Evolutionary conservation across 2,329 filamentous ascomycete species (phyloP), one percentile per base, ranked within the genome.

Genomic region (Curvularia sp.): DNA sequence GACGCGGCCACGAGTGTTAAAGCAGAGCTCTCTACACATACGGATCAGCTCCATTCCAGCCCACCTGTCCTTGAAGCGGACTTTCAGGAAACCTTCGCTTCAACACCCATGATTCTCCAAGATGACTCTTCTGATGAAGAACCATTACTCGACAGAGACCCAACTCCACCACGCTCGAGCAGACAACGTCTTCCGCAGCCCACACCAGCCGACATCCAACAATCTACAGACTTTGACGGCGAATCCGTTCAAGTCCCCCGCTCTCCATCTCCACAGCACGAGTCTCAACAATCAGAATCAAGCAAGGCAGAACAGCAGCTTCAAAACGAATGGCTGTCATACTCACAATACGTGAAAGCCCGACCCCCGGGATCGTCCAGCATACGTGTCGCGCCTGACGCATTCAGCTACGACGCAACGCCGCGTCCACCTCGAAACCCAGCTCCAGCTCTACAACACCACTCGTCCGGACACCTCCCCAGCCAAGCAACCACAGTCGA

Each of bases 401-500:
- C 55, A 28, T 72, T 63, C 39, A 74, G 70, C 54, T 75, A 74
- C 60, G 60, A 68, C 41, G 62, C 61, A 1, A 71, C 71, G 0
- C 70, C 71, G 2, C 58, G 50, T 15, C 56, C 55, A 13, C 43
- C 53, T 5, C 39, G 15, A 38, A 53, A 30, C 6, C 12, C 38
- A 41, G 42, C 46, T 7, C 33, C 35, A 9, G 12, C 24, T 3
- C 43, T 1, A 28, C 57, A 47, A 7, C 43, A 52, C 1, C 53
- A 56, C 18, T 48, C 56, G 15, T 53, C 61, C n/a, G 56, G 35
- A 4, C 42, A 58, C 20, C 51, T 60, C 13, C 57, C 67, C 1
- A 75, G 72, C 51, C 74, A 76, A 64, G 74, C 74, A 0, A 76
- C 74, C 8, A 76, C 74, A 2, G 60, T 76, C 3, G 72, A 75